Percentiles rank a stretch among this genome's conserved stretches.
Evolutionary conservation across 176 grass and related monocot species (phyloP).

Genomic region (Avena sativa): DNA sequence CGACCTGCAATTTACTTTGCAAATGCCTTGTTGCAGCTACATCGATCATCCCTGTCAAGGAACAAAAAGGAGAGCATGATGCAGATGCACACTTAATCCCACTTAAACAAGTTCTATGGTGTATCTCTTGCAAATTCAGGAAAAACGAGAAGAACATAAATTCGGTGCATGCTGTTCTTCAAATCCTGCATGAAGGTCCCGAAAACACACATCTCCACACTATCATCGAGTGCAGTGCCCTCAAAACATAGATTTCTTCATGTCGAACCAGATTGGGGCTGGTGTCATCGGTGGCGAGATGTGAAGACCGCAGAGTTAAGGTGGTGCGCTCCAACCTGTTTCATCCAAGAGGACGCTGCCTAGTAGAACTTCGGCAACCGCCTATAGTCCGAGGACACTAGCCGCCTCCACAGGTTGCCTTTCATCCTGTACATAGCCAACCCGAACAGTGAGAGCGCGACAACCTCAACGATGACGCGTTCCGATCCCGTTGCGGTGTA

Average conservation of each 20-base stretch:
- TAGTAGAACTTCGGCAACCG: conserved; percentile 34
- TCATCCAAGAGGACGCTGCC: conserved; percentile 72
- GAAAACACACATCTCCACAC: not conserved
- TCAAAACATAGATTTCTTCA: no score
- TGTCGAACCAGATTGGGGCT: no score
- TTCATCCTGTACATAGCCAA: conserved; percentile 61
- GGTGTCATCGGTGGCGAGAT: not conserved
- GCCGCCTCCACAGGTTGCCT: conserved; percentile 56
- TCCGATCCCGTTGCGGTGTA: not conserved
- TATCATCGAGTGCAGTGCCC: not conserved
- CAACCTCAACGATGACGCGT: not conserved
- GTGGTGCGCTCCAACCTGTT: conserved; percentile 66
- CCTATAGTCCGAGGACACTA: conserved; percentile 18
- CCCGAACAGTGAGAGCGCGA: conserved; percentile 59
- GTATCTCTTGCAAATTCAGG: not conserved
- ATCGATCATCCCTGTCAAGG: no score
- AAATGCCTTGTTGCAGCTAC: no score
- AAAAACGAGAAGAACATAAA: not conserved
- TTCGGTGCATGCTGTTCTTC: not conserved
- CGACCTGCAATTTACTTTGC: no score
- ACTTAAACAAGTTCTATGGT: no score
- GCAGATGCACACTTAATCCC: no score
- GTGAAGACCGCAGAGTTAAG: conserved; percentile 78
- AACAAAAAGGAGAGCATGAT: no score
- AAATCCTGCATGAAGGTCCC: not conserved